These are phyloP conservation scores for Cyclaneusma minus DNA, from an alignment of 2,329 filamentous ascomycete species.

Conservation along the genomic window DNA sequence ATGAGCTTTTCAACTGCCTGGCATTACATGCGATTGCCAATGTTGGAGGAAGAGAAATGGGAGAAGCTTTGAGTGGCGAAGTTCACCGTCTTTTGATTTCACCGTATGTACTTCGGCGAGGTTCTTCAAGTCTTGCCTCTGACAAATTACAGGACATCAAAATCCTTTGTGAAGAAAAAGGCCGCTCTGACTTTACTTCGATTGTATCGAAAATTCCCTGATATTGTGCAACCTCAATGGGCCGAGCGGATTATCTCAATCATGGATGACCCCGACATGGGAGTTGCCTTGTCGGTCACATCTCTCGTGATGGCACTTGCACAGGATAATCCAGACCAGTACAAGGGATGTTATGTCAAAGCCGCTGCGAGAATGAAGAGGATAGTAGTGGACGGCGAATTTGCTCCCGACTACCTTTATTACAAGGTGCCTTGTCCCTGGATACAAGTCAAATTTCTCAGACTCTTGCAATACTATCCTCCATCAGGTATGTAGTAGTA, in stretches of 20 bases:
- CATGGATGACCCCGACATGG: constrained; percentile 92
- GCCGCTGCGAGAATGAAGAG: constrained; percentile 79
- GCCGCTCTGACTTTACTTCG: constrained; percentile 85
- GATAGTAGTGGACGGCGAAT: constrained; percentile 81
- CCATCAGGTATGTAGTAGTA: constrained; percentile 53
- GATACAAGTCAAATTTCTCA: constrained; percentile 89
- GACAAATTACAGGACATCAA: constrained; percentile 46
- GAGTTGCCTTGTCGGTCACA: constrained; percentile 87
- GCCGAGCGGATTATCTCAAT: constrained; percentile 95
- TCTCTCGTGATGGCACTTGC: constrained; percentile 89
- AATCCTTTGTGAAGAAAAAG: constrained; percentile 99
- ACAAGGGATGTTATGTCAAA: constrained; percentile 88
- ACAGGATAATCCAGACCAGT: constrained; percentile 87
- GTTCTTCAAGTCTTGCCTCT: background rate
- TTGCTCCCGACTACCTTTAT: constrained; percentile 83
- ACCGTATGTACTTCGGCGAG: constrained; percentile 43
- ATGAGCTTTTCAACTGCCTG: constrained; percentile 94
- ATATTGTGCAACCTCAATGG: constrained; percentile 93
- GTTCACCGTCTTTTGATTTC: constrained; percentile 91
- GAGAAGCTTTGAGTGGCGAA: constrained; percentile 79
- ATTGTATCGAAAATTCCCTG: constrained; percentile 85
- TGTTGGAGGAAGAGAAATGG: constrained; percentile 92
- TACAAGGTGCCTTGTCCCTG: constrained; percentile 99
- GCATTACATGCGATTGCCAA: constrained; percentile 96
- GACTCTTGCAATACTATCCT: constrained; percentile 88